Conservation (phyloP, 768 basidiomycete species). For the Kwoniella heveanensis region DNA sequence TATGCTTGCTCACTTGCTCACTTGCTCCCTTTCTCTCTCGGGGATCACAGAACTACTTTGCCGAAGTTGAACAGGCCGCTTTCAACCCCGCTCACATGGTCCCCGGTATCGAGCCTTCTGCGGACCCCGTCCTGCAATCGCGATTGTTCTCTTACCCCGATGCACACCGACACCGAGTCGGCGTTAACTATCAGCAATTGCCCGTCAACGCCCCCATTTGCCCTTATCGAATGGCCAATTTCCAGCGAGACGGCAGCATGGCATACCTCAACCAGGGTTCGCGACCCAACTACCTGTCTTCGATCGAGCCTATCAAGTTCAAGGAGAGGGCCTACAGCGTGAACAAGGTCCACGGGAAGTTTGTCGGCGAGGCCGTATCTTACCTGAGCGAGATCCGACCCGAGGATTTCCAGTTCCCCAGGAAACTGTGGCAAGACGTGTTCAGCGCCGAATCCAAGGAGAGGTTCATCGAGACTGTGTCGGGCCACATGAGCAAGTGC, state of each 20-base stretch:
- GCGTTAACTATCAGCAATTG: slow-evolving; percentile 65
- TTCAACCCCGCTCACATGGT: slow-evolving; percentile 74
- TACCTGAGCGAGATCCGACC: slow-evolving; percentile 66
- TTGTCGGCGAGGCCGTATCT: slow-evolving; percentile 65
- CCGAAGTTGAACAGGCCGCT: slow-evolving; percentile 47
- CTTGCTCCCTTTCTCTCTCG: background rate
- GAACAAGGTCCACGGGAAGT: slow-evolving; percentile 65
- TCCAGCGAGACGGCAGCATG: slow-evolving; percentile 82
- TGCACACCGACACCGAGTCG: slow-evolving; percentile 55
- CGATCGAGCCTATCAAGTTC: slow-evolving; percentile 72
- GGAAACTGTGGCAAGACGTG: slow-evolving; percentile 54
- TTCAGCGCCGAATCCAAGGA: slow-evolving; percentile 53
- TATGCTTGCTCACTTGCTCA: background rate
- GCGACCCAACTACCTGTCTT: slow-evolving; percentile 84
- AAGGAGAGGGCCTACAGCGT: slow-evolving; percentile 53
- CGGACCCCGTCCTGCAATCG: slow-evolving; percentile 90
- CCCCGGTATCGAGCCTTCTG: slow-evolving; percentile 84
- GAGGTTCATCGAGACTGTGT: slow-evolving; percentile 57
- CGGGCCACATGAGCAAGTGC: slow-evolving; percentile 55
- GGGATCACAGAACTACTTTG: slow-evolving; percentile 56
- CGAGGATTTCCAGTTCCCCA: slow-evolving; percentile 65
- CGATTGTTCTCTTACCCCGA: slow-evolving; percentile 86
- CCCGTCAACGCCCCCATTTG: slow-evolving; percentile 79
- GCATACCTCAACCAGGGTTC: slow-evolving; percentile 75
- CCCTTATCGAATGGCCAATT: slow-evolving; percentile 69